These are phyloP conservation scores for Colletotrichum sublineola DNA, from an alignment of 2,329 filamentous ascomycete species.

Conservation along the genomic window DNA sequence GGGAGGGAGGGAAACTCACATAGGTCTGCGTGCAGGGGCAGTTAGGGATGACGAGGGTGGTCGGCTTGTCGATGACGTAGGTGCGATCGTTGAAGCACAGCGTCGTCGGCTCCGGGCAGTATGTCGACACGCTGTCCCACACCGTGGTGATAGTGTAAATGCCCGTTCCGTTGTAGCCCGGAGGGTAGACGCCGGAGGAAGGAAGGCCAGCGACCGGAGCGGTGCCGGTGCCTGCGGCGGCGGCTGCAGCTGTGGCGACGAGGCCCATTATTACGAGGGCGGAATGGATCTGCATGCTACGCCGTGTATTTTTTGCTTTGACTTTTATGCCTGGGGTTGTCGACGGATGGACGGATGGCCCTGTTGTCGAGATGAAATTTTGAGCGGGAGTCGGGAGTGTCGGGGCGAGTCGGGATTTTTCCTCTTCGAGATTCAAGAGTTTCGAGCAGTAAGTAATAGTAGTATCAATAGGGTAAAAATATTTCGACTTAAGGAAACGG, in stretches of 20 bases:
- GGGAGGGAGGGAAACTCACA: slow-evolving; percentile 18
- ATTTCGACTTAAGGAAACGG: slow-evolving; percentile 18
- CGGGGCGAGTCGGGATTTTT: slow-evolving; percentile 30
- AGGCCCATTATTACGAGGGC: slow-evolving; percentile 46
- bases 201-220: neutral
- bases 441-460: slow-evolving; percentile 38
- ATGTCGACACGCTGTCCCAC: slow-evolving; percentile 54
- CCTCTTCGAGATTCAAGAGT: neutral
- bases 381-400: neutral
- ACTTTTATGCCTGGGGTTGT: neutral
- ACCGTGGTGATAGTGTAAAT: slow-evolving; percentile 54
- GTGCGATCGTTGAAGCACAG: slow-evolving; percentile 53
- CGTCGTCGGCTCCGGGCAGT: slow-evolving; percentile 61
- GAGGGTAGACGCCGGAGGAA: slow-evolving; percentile 16
- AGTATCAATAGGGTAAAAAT: slow-evolving; percentile 29
- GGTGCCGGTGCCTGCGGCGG: slow-evolving; percentile 26
- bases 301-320: slow-evolving; percentile 41
- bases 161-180: slow-evolving; percentile 42
- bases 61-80: slow-evolving; percentile 67
- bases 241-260: slow-evolving; percentile 40
- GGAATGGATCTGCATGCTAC: slow-evolving; percentile 50
- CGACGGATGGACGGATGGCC: slow-evolving; percentile 15
- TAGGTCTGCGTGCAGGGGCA: slow-evolving; percentile 62
- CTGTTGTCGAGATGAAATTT: neutral
- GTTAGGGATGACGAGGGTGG: slow-evolving; percentile 67